Conservation (phyloP, 345 rosid species). For the Eucalyptus curtisii region DNA sequence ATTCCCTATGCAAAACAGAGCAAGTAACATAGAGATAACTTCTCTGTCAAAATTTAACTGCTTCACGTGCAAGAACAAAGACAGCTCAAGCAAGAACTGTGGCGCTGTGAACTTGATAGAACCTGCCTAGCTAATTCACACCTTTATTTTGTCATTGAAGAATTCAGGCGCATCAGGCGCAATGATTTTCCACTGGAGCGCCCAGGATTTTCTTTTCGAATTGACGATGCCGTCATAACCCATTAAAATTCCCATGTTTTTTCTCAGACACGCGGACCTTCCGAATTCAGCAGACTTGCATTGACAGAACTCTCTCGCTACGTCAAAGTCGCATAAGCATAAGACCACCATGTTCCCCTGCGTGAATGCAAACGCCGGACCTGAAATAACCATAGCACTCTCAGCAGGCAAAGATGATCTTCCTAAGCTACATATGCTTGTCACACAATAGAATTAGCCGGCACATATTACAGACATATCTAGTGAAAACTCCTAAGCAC, state of each 20-base stretch:
- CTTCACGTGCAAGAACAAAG: neutral
- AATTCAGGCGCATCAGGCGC: slow-evolving; percentile 17
- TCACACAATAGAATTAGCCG: neutral
- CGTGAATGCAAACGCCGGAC: neutral
- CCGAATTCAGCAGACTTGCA: neutral
- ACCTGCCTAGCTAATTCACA: neutral
- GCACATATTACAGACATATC: neutral
- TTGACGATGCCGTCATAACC: neutral
- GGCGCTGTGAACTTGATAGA: neutral
- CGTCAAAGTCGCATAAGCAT: neutral
- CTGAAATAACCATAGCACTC: neutral
- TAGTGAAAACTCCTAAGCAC: neutral
- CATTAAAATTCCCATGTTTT: neutral
- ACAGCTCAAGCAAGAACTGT: neutral
- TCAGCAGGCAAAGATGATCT: neutral
- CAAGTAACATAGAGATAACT: neutral
- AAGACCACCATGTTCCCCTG: neutral
- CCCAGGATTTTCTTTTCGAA: neutral
- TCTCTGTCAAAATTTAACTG: neutral
- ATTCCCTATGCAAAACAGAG: neutral
- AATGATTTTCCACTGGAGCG: slow-evolving; percentile 8
- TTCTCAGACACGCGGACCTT: neutral
- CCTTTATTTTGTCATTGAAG: slow-evolving; percentile 10
- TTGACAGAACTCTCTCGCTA: neutral
- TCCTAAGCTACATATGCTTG: neutral